A percentile compares a stretch with the other conserved stretches of the same genome.
Evolutionary conservation across 2,329 filamentous ascomycete species (phyloP).

Genomic region (Cladosporium oxysporum): DNA sequence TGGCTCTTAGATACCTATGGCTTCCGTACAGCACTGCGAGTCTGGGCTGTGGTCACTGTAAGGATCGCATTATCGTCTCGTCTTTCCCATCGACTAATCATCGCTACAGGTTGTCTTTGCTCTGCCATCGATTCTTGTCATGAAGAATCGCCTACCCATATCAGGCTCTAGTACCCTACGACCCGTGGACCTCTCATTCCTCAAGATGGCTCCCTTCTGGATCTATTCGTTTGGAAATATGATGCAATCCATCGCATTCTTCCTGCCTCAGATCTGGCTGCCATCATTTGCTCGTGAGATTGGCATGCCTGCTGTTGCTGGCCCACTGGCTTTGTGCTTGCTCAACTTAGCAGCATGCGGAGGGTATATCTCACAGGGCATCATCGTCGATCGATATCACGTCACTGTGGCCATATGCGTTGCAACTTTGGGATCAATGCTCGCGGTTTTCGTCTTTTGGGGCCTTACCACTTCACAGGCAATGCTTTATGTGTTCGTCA

Average conservation of each 20-base stretch:
- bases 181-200: constrained; percentile 40
- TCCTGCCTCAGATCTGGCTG: constrained; percentile 47
- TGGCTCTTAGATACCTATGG: constrained; percentile 46
- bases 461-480: constrained; percentile 46
- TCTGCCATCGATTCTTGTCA: constrained; percentile 23
- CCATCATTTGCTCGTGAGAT: constrained; percentile 43
- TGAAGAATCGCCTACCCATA: constrained; percentile 25
- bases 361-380: constrained; percentile 43
- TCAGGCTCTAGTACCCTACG: constrained; percentile 26
- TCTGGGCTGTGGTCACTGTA: constrained; percentile 44
- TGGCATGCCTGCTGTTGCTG: constrained; percentile 38
- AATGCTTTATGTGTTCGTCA: constrained; percentile 47
- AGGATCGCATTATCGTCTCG: neutral
- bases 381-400: constrained; percentile 42
- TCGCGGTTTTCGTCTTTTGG: constrained; percentile 47
- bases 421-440: constrained; percentile 40
- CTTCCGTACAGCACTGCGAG: constrained; percentile 47
- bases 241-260: constrained; percentile 46
- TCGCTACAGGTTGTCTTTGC: constrained; percentile 20
- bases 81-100: neutral
- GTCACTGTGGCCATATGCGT: constrained; percentile 43
- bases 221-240: constrained; percentile 46
- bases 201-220: constrained; percentile 42
- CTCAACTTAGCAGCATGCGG: constrained; percentile 43
- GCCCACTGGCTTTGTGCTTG: constrained; percentile 43